Evolutionary conservation across 768 basidiomycete species (phyloP), one percentile per base, ranked within the genome.

Genomic region (Nidularia sp.): DNA sequence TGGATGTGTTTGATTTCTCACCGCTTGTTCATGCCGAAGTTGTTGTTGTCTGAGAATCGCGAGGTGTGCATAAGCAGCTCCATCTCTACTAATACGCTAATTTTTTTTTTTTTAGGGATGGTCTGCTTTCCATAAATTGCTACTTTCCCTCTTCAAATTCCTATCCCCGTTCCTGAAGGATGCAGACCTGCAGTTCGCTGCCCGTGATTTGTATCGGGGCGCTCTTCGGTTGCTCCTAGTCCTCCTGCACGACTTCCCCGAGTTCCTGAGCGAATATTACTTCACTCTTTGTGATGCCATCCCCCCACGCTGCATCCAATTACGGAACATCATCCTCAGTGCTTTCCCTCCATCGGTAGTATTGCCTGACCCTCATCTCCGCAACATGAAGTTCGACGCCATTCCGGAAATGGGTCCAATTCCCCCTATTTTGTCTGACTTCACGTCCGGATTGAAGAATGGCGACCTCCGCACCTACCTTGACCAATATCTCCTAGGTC

Each of bases 1-100:
- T 99, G 96, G 96, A 86, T 98, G 79, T 89, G 88, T 57, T 78
- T 98, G 44, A 86, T 99, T 63, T 98, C 97, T 22, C 97, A 98
- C 70, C 80, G 96, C 50, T 74, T 93, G 53, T 97, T 98, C 80
- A 95, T 99, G 93, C 95, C 97, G 10, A 96, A 97, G 66, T 69
- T 99, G 45, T 76, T 98, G 35, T 70, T 88, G 36, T 85, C 90
- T 18, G 86, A 92, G 65, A 91, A 93, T 64, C 84, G 93, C 48
- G 95, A 96, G 78, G 88, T 90, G 71, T 55, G 56, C 15, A 45
- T 13, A 5, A 53, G 47, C 25, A 29, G 35, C 22, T 54, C 34
- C 6, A 22, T 48, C 32, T 31, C 46, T 10, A 47, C 51, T 6
- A 47, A 36, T 35, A 51, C 55, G 25, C 57, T 35, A 53, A 55